Evolutionary conservation across 768 basidiomycete genomes (phyloP).

Genomic region (Hortiboletus flavorubellus): DNA sequence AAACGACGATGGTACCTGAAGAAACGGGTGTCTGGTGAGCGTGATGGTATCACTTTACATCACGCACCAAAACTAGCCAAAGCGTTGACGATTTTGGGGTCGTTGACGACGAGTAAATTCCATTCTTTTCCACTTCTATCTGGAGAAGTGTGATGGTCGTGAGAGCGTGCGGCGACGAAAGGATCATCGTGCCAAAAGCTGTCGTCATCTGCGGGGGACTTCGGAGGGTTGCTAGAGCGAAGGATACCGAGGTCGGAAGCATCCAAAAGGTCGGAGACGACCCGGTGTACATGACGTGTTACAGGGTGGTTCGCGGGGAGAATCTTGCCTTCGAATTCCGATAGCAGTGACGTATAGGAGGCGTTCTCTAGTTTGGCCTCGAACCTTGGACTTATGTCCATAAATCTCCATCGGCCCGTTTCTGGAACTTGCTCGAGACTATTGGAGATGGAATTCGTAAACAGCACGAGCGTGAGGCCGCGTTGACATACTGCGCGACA

Average conservation of each 20-base stretch:
- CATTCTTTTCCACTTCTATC: slow-evolving; percentile 40
- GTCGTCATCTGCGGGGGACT: slow-evolving; percentile 5
- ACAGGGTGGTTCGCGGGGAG: slow-evolving; percentile 68
- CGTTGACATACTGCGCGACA: slow-evolving; percentile 27
- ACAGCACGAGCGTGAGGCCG: background rate
- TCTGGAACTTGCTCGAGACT: slow-evolving; percentile 85
- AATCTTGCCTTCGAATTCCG: slow-evolving; percentile 50
- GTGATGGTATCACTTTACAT: background rate
- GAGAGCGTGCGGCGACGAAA: slow-evolving; percentile 6
- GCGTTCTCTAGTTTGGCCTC: slow-evolving; percentile 54
- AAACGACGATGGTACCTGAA: slow-evolving; percentile 75
- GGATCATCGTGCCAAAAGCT: slow-evolving; percentile 24
- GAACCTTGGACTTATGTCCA: slow-evolving; percentile 60
- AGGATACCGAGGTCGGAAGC: slow-evolving; percentile 71
- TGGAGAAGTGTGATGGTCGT: background rate
- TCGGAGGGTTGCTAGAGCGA: slow-evolving; percentile 8
- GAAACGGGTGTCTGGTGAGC: background rate
- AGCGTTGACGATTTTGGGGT: slow-evolving; percentile 69
- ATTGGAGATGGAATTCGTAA: background rate
- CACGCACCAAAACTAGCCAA: slow-evolving; percentile 64
- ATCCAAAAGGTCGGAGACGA: slow-evolving; percentile 66
- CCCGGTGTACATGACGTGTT: slow-evolving; percentile 61
- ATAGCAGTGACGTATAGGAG: slow-evolving; percentile 41
- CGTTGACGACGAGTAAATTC: slow-evolving; percentile 78
- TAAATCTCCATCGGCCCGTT: slow-evolving; percentile 87